phyloP scores from a whole-genome alignment of 352 stramenopile species.

The Phytophthora sojae region DNA sequence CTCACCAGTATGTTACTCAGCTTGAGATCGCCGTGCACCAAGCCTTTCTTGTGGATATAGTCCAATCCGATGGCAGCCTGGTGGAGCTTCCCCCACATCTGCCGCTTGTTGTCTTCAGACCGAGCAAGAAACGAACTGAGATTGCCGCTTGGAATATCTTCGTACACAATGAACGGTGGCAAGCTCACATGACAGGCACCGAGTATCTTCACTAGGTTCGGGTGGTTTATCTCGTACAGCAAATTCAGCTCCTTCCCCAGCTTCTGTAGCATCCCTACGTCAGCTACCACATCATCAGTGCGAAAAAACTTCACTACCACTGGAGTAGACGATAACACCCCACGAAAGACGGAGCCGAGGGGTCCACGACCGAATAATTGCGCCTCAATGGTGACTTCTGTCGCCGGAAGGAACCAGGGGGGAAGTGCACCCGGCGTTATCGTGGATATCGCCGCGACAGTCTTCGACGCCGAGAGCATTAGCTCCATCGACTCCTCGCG shows the following conservation, averaged over 20 bases:
- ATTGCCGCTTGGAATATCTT: conserved; percentile 34
- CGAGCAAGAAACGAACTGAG: conserved; percentile 19
- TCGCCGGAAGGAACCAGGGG: not conserved
- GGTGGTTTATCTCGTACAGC: conserved; percentile 35
- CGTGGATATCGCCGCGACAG: not conserved
- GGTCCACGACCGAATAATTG: conserved; percentile 3
- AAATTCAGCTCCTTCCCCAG: conserved; percentile 29
- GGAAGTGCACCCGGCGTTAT: not conserved
- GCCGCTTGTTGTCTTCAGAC: conserved; percentile 1
- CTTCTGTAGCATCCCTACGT: not conserved
- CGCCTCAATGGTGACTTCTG: not conserved
- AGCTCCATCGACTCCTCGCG: not conserved
- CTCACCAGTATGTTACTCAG: conserved; percentile 33
- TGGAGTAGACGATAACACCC: conserved; percentile 5
- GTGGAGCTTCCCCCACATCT: conserved; percentile 33
- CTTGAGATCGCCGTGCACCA: conserved; percentile 32
- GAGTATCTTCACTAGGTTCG: conserved; percentile 39
- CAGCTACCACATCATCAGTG: conserved; percentile 10
- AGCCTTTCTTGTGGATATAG: conserved; percentile 26
- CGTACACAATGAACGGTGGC: conserved; percentile 35
- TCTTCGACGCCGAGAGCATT: not conserved
- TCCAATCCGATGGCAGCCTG: conserved; percentile 48
- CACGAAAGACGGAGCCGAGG: conserved; percentile 29
- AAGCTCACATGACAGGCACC: conserved; percentile 41
- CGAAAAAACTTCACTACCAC: conserved; percentile 45